Conservation (phyloP, 495 filamentous ascomycete species). For the Rostrohypoxylon terebratum region DNA sequence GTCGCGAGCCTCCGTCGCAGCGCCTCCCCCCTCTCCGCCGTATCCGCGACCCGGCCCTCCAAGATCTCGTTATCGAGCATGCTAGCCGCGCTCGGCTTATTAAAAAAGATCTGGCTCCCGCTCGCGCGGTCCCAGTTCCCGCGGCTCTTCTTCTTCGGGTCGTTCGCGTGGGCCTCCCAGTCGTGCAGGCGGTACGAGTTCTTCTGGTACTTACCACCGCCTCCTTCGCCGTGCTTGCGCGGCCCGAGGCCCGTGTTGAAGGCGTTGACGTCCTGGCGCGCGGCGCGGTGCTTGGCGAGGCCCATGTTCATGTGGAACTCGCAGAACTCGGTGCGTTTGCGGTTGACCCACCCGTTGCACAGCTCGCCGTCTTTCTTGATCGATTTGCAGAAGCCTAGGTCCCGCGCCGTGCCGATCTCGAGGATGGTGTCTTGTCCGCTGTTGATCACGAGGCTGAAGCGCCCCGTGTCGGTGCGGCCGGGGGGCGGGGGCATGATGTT, state of each 20-base stretch:
- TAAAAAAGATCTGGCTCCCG: constrained; percentile 70
- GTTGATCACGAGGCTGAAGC: constrained; percentile 84
- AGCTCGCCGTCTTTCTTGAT: constrained; percentile 83
- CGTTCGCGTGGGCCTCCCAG: constrained; percentile 36
- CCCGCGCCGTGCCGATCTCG: constrained; percentile 85
- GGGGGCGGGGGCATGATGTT: constrained; percentile 86
- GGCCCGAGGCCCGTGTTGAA: constrained; percentile 61
- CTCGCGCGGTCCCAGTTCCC: constrained; percentile 69
- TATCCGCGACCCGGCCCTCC: constrained; percentile 62
- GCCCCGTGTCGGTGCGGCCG: constrained; percentile 76
- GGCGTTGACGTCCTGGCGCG: constrained; percentile 84
- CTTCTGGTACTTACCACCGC: constrained; percentile 26
- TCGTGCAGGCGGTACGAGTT: constrained; percentile 40
- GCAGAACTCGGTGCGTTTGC: constrained; percentile 87
- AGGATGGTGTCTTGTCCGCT: constrained; percentile 88
- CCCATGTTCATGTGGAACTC: constrained; percentile 89
- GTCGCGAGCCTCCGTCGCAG: constrained; percentile 75
- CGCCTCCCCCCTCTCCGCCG: constrained; percentile 70
- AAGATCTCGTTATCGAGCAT: constrained; percentile 75
- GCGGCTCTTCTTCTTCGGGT: constrained; percentile 57
- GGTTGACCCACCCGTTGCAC: constrained; percentile 89
- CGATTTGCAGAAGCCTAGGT: constrained; percentile 89
- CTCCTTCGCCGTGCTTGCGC: constrained; percentile 48
- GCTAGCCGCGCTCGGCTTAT: constrained; percentile 64
- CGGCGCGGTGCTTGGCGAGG: constrained; percentile 74